A percentile compares a stretch with the other conserved stretches of the same genome.
Conservation (phyloP, 306 rosid genomes). For the Cyclanthera cordifolia region DNA sequence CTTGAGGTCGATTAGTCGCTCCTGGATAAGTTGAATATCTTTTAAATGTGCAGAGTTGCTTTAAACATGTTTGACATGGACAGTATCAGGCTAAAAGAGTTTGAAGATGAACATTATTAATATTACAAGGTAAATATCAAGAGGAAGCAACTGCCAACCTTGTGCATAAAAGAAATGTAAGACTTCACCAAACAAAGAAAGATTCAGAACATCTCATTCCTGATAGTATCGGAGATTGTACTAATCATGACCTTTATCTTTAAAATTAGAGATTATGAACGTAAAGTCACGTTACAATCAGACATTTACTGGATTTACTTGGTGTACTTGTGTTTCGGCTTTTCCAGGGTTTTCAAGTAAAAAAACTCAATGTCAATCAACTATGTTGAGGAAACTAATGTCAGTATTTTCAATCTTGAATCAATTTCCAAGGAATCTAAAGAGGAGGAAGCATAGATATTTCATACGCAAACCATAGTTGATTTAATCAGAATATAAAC, state of each 20-base stretch:
- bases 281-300: background rate
- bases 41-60: constrained; percentile 8
- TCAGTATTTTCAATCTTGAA: background rate
- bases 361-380: background rate
- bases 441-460: background rate
- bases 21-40: constrained; percentile 35
- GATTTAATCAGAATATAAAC: background rate
- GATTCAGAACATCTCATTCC: background rate
- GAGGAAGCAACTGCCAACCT: background rate
- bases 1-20: constrained; percentile 94
- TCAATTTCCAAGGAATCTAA: background rate
- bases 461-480: background rate
- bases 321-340: background rate
- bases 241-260: background rate
- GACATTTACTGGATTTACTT: background rate
- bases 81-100: background rate
- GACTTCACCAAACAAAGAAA: background rate
- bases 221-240: background rate
- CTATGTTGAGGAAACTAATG: background rate
- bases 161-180: background rate
- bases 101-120: background rate
- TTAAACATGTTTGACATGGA: constrained; percentile 1
- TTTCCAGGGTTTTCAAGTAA: background rate
- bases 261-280: too few relatives aligned
- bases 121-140: background rate